Evolutionary conservation across 495 filamentous ascomycete species (phyloP).

Genomic region (Penicillium antarcticum): DNA sequence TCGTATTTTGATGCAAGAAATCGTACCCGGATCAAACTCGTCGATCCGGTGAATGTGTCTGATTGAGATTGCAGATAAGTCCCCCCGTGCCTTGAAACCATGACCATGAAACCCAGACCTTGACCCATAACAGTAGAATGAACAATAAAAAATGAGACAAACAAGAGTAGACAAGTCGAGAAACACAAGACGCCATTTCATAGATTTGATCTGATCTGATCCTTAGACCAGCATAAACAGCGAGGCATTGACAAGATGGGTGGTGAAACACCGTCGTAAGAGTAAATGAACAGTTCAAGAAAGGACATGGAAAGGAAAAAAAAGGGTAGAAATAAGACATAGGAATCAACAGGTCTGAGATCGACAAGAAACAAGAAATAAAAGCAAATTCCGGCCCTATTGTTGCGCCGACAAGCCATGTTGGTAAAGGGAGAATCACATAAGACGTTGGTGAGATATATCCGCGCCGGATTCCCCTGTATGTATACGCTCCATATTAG

Average conservation of each 20-base stretch:
- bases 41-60: too few relatives aligned
- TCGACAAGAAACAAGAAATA: slow-evolving; percentile 16
- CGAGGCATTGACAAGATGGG: slow-evolving; percentile 20
- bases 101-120: too few relatives aligned
- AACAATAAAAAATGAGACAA: too few relatives aligned
- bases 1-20: too few relatives aligned
- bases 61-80: too few relatives aligned
- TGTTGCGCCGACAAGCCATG: slow-evolving; percentile 42
- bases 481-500: slow-evolving; percentile 46
- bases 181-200: slow-evolving; percentile 14
- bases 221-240: slow-evolving; percentile 2
- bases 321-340: slow-evolving; percentile 16
- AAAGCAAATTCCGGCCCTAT: slow-evolving; percentile 26
- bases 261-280: slow-evolving; percentile 18
- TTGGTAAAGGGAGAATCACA: slow-evolving; percentile 20
- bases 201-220: slow-evolving; percentile 3
- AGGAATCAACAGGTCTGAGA: slow-evolving; percentile 12
- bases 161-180: too few relatives aligned
- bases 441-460: slow-evolving; percentile 27
- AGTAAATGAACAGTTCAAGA: slow-evolving; percentile 17
- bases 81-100: too few relatives aligned
- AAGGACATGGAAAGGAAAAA: slow-evolving; percentile 15
- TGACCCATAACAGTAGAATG: too few relatives aligned
- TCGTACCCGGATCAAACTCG: too few relatives aligned
- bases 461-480: slow-evolving; percentile 32